Percentiles rank a stretch among this genome's conserved stretches.
Conservation (phyloP, 1,284 basidiomycete genomes). For the Sanghuangporus baumii region DNA sequence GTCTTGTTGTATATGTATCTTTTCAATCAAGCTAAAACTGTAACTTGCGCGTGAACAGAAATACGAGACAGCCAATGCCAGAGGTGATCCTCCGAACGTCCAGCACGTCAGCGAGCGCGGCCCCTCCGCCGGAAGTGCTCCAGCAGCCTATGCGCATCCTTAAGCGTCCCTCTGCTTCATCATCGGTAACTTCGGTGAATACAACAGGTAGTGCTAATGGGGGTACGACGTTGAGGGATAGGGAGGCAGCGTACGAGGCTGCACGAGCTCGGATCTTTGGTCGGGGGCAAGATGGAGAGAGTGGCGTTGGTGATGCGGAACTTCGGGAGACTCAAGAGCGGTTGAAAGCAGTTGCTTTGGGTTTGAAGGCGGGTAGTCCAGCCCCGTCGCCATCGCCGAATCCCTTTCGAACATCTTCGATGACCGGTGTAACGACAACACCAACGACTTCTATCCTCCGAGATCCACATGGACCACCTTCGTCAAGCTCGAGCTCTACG, state of each 20-base stretch:
- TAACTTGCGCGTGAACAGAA: conserved; percentile 9
- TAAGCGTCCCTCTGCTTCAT: conserved; percentile 18
- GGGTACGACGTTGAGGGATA: conserved; percentile 18
- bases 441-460: conserved; percentile 12
- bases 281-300: not conserved
- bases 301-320: not conserved
- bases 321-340: not conserved
- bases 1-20: not conserved
- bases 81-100: conserved; percentile 17
- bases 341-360: not conserved
- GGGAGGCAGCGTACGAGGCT: conserved; percentile 22
- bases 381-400: not conserved
- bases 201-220: not conserved
- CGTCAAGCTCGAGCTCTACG: not conserved
- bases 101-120: conserved; percentile 3
- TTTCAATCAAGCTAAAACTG: not conserved
- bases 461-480: conserved; percentile 18
- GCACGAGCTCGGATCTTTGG: conserved; percentile 24
- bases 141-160: conserved; percentile 21
- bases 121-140: conserved; percentile 19
- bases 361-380: not conserved
- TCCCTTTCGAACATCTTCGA: not conserved
- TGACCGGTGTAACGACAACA: not conserved
- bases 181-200: not conserved
- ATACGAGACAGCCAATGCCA: conserved; percentile 22